Evolutionary conservation across 306 rosid species (phyloP), one percentile per base, ranked within the genome.

Genomic region (Glycine latifolia): DNA sequence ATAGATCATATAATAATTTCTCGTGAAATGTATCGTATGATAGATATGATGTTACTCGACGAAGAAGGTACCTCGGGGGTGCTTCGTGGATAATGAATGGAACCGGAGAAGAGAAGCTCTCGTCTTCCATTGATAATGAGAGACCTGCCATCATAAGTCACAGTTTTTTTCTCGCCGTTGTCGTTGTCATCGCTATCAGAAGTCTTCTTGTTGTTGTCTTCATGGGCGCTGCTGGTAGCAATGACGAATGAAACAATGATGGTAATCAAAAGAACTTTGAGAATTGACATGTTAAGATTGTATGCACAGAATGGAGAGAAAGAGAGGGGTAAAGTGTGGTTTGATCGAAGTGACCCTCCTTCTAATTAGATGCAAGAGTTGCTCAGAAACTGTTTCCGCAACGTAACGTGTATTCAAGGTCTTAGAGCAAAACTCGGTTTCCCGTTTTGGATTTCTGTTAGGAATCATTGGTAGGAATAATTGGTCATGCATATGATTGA

Each of bases 11-110:
- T 4, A 35, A 35, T 35, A 35, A 35, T 35, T 35, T 35, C 39
- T 35, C 4, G 4, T 35, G 39, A 35, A 26, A 26, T 26, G 31
- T 26, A 26, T 26, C 31, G 6, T 39, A 39, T 39, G 11, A 9
- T 77, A 63, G 12, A 13, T 47, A 10, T 33, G 47, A 60, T 71
- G 81, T 75, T 55, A 82, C 33, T 46, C 54, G 76, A 67, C 7
- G 63, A 68, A 48, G 16, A 76, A 76, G 56, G 3, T 87, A 93
- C 95, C 6, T 91, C 95, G 0, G 92, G 91, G 0, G 97, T 85
- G 79, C 97, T 91, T 41, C 97, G 89, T 0, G 99, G 56, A 85
- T 95, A 95, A 82, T 95, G 99, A 61, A 95, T 83, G 39, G 99
- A 93, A 33, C 97, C 99, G 0, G 99, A 95, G 83, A 86, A 88